phyloP scores from a whole-genome alignment of 805 yeast species.

The Candida orba region DNA sequence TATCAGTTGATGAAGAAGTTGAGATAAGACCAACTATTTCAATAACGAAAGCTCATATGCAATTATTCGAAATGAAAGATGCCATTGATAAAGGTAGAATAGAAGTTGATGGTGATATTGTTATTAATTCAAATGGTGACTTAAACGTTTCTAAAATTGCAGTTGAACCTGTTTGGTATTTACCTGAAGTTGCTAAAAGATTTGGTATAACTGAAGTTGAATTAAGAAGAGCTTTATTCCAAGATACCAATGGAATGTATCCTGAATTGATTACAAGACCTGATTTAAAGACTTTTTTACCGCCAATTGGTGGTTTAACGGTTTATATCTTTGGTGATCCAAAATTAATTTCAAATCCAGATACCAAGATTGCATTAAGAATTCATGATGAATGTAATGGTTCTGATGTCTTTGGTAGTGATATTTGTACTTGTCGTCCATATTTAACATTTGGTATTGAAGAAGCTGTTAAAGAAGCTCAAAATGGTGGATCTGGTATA shows the following conservation, averaged over 20 bases:
- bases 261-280: constrained; percentile 64
- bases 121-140: constrained; percentile 53
- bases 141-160: constrained; percentile 58
- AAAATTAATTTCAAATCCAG: constrained; percentile 42
- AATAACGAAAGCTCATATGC: constrained; percentile 59
- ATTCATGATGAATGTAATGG: constrained; percentile 68
- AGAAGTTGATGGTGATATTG: constrained; percentile 53
- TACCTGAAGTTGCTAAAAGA: constrained; percentile 63
- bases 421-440: constrained; percentile 66
- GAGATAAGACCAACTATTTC: constrained; percentile 61
- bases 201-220: constrained; percentile 49
- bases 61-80: constrained; percentile 49
- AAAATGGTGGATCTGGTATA: constrained; percentile 56
- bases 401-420: constrained; percentile 62
- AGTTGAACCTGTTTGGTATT: constrained; percentile 64
- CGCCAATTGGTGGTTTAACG: constrained; percentile 65
- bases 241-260: constrained; percentile 66
- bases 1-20: constrained; percentile 38
- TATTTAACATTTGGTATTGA: constrained; percentile 58
- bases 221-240: constrained; percentile 52
- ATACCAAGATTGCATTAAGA: constrained; percentile 46
- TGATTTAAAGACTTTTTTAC: constrained; percentile 56
- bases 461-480: constrained; percentile 65
- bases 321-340: constrained; percentile 63
- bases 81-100: constrained; percentile 47